A percentile compares a stretch with the other conserved stretches of the same genome.
These are phyloP conservation scores for Chlorociboria aeruginascens DNA, from an alignment of 495 filamentous ascomycete genomes.

Conservation along the genomic window DNA sequence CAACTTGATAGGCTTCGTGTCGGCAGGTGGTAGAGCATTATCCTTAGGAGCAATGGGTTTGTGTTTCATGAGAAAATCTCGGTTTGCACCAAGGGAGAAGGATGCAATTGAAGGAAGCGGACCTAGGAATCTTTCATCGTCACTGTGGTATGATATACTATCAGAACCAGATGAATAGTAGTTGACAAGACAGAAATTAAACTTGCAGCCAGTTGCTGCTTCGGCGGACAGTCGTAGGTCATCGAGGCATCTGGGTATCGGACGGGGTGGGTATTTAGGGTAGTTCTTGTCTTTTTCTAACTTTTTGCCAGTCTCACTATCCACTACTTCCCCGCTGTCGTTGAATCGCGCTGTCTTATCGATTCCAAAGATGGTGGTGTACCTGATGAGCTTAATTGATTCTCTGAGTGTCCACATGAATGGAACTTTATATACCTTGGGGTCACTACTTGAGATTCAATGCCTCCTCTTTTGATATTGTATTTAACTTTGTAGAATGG, in stretches of 20 bases:
- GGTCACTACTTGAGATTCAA: constrained; percentile 49
- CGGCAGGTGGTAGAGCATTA: constrained; percentile 11
- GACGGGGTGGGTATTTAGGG: constrained; percentile 41
- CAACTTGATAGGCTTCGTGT: constrained; percentile 42
- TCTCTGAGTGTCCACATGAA: neutral
- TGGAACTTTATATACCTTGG: constrained; percentile 31
- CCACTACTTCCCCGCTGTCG: constrained; percentile 30
- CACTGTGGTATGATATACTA: constrained; percentile 63
- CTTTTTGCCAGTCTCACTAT: constrained; percentile 29
- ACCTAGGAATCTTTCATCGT: constrained; percentile 66
- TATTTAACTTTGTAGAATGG: constrained; percentile 68
- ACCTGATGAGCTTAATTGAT: constrained; percentile 8
- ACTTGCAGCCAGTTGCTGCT: constrained; percentile 42
- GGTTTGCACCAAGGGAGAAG: constrained; percentile 49
- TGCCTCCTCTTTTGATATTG: constrained; percentile 44
- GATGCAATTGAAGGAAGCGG: constrained; percentile 56
- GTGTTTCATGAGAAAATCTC: constrained; percentile 63
- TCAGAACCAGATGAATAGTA: constrained; percentile 61
- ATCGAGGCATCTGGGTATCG: constrained; percentile 55
- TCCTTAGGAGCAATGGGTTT: constrained; percentile 34
- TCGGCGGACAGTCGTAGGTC: constrained; percentile 42
- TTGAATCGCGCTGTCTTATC: constrained; percentile 44
- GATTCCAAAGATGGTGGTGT: constrained; percentile 60
- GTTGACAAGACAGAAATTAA: constrained; percentile 68
- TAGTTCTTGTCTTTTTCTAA: constrained; percentile 34